A percentile compares a stretch with the other conserved stretches of the same genome.
These are phyloP conservation scores for Eucalyptus tenuipes DNA, from an alignment of 345 rosid species.

Conservation along the genomic window DNA sequence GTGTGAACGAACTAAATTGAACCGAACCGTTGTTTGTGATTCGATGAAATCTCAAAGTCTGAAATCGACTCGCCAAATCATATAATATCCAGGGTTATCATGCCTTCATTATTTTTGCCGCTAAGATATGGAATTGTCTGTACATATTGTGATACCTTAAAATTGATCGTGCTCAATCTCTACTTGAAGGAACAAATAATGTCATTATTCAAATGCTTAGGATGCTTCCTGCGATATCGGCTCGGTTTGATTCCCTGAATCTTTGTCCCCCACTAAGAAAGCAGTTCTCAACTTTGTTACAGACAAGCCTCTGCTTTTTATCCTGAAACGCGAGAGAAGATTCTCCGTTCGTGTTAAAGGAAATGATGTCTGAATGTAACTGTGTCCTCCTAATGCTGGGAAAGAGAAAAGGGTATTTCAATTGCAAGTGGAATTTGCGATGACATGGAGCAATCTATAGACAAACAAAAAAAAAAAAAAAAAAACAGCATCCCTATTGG, in stretches of 20 bases:
- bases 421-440: background rate
- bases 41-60: background rate
- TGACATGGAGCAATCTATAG: background rate
- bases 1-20: background rate
- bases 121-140: background rate
- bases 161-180: background rate
- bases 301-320: background rate
- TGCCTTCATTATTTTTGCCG: background rate
- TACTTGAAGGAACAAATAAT: background rate
- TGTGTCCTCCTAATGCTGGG: background rate
- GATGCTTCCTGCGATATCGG: background rate
- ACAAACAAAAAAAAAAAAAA: too few relatives aligned
- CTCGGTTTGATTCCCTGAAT: background rate
- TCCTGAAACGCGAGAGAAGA: background rate
- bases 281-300: background rate
- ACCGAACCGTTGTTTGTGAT: background rate
- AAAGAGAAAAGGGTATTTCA: background rate
- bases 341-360: background rate
- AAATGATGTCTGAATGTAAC: background rate
- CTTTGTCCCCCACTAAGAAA: background rate
- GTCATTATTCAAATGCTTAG: background rate
- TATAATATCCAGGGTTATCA: background rate
- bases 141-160: background rate
- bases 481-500: background rate
- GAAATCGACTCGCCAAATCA: background rate